Evolutionary conservation across 352 stramenopile genomes (phyloP), one percentile per base, ranked within the genome.

Genomic region (Phytophthora rubi): DNA sequence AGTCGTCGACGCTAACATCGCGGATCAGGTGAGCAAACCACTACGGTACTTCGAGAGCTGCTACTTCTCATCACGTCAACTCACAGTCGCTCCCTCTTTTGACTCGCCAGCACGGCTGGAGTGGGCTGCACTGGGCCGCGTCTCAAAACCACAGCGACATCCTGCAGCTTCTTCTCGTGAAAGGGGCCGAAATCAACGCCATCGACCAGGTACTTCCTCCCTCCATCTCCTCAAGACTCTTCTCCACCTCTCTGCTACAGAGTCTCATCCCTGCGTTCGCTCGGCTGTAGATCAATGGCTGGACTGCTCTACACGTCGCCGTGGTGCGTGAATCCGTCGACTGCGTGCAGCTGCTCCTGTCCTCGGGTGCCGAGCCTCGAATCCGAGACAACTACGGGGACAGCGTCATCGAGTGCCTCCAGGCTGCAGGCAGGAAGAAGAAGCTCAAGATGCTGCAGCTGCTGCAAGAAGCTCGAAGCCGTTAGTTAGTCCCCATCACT

Each of bases 91-190:
- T 49, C 58, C 18, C 2, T 21, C 18, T 65, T 28, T 64, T 7
- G 15, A 18, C 53, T 45, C 32, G 42, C 21, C 47, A 94, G 85
- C 87, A 94, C 51, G 87, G 85, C 16, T 94, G 85, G 87, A 92
- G 80, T 60, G 87, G 78, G 2, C 61, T 94, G 56, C 87, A 94
- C 62, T 94, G 85, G 87, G 85, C 87, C 16, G 83, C 85, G 6
- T 91, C 87, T 7, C 85, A 92, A 62, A 76, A 76, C 10, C 85
- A 93, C 57, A 52, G 23, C 6, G 79, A 89, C 18, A 75, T 93
- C 8, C 66, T 94, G 2, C 60, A 74, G 23, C 32, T 80, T 13
- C 64, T 94, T 37, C 56, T 94, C 7, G 64, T 80, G 48, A 68
- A 72, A 52, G 78, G 76, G 9, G 68, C 76, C 2, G 44, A 76